A percentile compares a stretch with the other conserved stretches of the same genome.
Conservation (phyloP, 2,329 filamentous ascomycete species). For the Raffaelea ambrosiae region DNA sequence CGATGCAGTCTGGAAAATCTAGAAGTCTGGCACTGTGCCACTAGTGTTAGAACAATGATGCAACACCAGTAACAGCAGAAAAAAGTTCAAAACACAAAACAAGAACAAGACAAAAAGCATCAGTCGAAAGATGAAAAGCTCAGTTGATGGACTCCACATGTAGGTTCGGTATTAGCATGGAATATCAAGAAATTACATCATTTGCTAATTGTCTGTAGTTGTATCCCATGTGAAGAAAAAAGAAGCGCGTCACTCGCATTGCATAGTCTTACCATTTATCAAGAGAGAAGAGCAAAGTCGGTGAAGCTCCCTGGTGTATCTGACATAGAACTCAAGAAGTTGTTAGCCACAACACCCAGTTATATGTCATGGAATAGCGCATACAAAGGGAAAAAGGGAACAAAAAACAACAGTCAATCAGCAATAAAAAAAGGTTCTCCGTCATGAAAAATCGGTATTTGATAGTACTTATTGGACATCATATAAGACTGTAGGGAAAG, state of each 20-base stretch:
- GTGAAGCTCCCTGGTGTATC: too few relatives aligned
- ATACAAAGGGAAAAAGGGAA: too few relatives aligned
- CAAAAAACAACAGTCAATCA: not conserved
- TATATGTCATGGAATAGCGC: too few relatives aligned
- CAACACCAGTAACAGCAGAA: slow-evolving; percentile 6
- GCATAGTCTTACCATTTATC: slow-evolving; percentile 11
- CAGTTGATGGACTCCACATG: slow-evolving; percentile 58
- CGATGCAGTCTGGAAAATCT: too few relatives aligned
- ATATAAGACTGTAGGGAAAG: slow-evolving; percentile 16
- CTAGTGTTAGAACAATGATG: slow-evolving; percentile 9
- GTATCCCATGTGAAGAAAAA: too few relatives aligned
- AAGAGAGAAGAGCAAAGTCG: slow-evolving; percentile 12
- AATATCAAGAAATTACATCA: slow-evolving; percentile 63
- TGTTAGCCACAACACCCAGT: not conserved
- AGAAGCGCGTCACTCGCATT: too few relatives aligned
- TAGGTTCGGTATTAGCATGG: slow-evolving; percentile 69
- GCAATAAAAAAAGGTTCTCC: slow-evolving; percentile 13
- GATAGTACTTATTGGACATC: slow-evolving; percentile 36
- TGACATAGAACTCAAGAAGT: too few relatives aligned
- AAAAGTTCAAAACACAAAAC: slow-evolving; percentile 3
- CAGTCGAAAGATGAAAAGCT: slow-evolving; percentile 83
- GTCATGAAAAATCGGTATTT: slow-evolving; percentile 30
- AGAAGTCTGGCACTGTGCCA: not conserved
- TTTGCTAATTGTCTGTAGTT: slow-evolving; percentile 20
- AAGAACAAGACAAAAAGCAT: slow-evolving; percentile 31